Conservation (phyloP, 257 asterid species). For the Coffea eugenioides region DNA sequence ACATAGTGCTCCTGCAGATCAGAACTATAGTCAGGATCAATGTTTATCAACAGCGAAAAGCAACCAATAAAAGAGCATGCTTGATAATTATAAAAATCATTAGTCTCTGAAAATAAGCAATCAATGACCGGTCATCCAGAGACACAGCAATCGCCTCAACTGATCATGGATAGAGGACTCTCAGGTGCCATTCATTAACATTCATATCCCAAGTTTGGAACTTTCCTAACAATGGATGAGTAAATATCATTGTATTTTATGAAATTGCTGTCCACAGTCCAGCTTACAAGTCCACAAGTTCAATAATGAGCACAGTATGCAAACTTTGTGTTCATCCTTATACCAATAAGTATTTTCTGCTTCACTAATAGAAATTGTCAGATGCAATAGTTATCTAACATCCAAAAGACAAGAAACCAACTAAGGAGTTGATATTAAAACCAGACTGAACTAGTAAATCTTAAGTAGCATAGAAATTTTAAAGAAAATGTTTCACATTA, state of each 20-base stretch:
- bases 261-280: background rate
- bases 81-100: background rate
- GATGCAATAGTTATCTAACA: background rate
- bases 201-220: background rate
- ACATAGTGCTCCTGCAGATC: conserved; percentile 84
- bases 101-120: background rate
- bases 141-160: background rate
- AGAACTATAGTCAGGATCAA: conserved; percentile 25
- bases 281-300: background rate
- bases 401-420: background rate
- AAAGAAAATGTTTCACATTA: conserved; percentile 1
- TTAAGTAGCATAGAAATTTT: background rate
- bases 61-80: background rate
- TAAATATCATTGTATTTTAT: background rate
- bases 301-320: background rate
- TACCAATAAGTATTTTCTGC: background rate
- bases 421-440: background rate
- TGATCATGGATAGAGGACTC: background rate
- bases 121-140: background rate
- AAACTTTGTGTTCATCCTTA: background rate
- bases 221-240: background rate
- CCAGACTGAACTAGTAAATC: background rate
- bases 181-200: background rate
- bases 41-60: background rate
- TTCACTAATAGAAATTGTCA: background rate